Conservation (phyloP, 2,329 filamentous ascomycete species). For the Botrytis porri region DNA sequence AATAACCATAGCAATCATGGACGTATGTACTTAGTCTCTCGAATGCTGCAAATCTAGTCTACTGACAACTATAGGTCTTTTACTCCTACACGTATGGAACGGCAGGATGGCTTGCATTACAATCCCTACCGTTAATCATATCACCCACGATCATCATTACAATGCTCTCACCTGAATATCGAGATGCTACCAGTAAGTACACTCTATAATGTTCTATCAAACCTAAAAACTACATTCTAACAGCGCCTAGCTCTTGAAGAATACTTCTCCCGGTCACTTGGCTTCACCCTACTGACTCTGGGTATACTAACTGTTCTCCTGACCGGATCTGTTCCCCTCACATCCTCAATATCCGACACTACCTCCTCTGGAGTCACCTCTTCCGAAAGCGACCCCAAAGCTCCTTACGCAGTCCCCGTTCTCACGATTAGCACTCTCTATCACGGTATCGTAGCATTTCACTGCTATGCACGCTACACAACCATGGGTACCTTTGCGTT, state of each 20-base stretch:
- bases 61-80: slow-evolving; percentile 43
- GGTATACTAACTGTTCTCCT: slow-evolving; percentile 56
- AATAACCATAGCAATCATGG: background rate
- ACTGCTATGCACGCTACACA: slow-evolving; percentile 58
- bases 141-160: slow-evolving; percentile 60
- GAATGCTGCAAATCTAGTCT: background rate
- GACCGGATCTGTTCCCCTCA: slow-evolving; percentile 61
- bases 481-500: slow-evolving; percentile 50
- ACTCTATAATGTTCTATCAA: background rate
- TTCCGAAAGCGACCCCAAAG: slow-evolving; percentile 47
- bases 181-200: slow-evolving; percentile 50
- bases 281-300: slow-evolving; percentile 56
- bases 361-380: slow-evolving; percentile 40
- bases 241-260: slow-evolving; percentile 52
- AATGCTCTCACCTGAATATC: slow-evolving; percentile 55
- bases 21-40: background rate
- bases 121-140: slow-evolving; percentile 51
- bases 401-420: slow-evolving; percentile 58
- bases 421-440: slow-evolving; percentile 56
- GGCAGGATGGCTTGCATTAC: slow-evolving; percentile 47
- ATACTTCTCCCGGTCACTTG: slow-evolving; percentile 61
- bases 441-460: slow-evolving; percentile 55
- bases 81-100: slow-evolving; percentile 51
- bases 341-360: slow-evolving; percentile 40
- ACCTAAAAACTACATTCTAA: slow-evolving; percentile 18